Evolutionary conservation across 1,284 basidiomycete species (phyloP).

Genomic region (Trametes pubescens): DNA sequence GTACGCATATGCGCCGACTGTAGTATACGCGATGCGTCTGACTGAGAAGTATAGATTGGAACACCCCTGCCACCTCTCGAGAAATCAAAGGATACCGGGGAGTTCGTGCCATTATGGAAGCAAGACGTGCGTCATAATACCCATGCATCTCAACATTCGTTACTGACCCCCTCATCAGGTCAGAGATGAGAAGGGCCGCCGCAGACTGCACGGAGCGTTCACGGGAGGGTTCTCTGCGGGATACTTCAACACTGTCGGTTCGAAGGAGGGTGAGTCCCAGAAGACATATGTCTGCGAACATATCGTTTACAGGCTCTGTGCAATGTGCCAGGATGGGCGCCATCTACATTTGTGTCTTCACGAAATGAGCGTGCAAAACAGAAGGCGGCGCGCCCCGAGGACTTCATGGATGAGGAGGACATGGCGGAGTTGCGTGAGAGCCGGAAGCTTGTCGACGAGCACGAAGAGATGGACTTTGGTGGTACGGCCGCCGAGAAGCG

Average conservation of each 20-base stretch:
- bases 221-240: conserved; percentile 98
- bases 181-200: conserved; percentile 92
- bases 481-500: conserved; percentile 61
- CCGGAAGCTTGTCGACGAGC: conserved; percentile 78
- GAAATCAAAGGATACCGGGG: conserved; percentile 88
- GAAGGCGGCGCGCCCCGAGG: conserved; percentile 74
- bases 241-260: conserved; percentile 96
- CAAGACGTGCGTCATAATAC: conserved; percentile 76
- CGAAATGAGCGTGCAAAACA: conserved; percentile 76
- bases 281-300: neutral
- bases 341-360: conserved; percentile 90
- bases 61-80: conserved; percentile 91
- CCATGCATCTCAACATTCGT: conserved; percentile 9
- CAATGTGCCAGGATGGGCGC: conserved; percentile 83
- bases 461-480: conserved; percentile 76
- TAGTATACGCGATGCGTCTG: neutral
- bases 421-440: conserved; percentile 81
- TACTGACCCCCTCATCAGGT: conserved; percentile 58
- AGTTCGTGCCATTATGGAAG: conserved; percentile 97
- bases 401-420: conserved; percentile 99
- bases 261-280: conserved; percentile 81
- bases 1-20: conserved; percentile 51
- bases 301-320: neutral
- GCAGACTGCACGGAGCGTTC: conserved; percentile 96
- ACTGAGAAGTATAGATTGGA: conserved; percentile 69